A percentile compares a stretch with the other conserved stretches of the same genome.
phyloP scores from a whole-genome alignment of 2,329 filamentous ascomycete species.

The Botrytis galanthina region DNA sequence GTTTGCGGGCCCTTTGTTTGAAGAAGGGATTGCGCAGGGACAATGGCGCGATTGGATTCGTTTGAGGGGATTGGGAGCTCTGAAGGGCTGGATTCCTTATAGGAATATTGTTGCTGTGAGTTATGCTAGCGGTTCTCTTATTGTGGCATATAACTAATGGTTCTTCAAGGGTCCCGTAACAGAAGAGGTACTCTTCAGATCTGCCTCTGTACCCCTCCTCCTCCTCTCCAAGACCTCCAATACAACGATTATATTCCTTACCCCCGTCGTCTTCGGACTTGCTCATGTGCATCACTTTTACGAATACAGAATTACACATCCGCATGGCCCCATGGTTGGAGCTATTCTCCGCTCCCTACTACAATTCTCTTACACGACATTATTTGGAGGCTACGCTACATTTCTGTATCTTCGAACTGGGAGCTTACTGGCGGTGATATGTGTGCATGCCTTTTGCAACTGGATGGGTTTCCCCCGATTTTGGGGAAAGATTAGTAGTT shows the following conservation, averaged over 20 bases:
- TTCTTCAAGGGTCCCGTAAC: slow-evolving; percentile 69
- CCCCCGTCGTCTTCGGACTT: slow-evolving; percentile 86
- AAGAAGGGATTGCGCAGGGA: slow-evolving; percentile 70
- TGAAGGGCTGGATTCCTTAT: slow-evolving; percentile 76
- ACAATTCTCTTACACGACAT: slow-evolving; percentile 84
- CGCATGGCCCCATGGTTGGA: slow-evolving; percentile 60
- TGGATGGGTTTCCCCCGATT: slow-evolving; percentile 83
- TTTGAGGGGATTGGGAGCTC: slow-evolving; percentile 54
- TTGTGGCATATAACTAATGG: background rate
- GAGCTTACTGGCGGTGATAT: slow-evolving; percentile 70
- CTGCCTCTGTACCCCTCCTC: slow-evolving; percentile 78
- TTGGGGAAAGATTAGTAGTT: slow-evolving; percentile 68
- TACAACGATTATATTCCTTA: slow-evolving; percentile 68
- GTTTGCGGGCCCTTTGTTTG: slow-evolving; percentile 82
- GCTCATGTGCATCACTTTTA: slow-evolving; percentile 96
- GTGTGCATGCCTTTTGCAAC: slow-evolving; percentile 88
- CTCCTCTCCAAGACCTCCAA: slow-evolving; percentile 59
- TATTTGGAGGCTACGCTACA: slow-evolving; percentile 91
- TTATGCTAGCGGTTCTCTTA: slow-evolving; percentile 26
- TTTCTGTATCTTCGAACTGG: slow-evolving; percentile 87
- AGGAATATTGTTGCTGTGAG: slow-evolving; percentile 83
- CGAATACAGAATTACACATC: slow-evolving; percentile 82
- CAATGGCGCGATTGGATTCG: slow-evolving; percentile 64
- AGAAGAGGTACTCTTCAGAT: slow-evolving; percentile 92
- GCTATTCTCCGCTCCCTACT: slow-evolving; percentile 71